Evolutionary conservation across 441 rosid species (phyloP), one percentile per base, ranked within the genome.

Genomic region (Codiaeum variegatum): DNA sequence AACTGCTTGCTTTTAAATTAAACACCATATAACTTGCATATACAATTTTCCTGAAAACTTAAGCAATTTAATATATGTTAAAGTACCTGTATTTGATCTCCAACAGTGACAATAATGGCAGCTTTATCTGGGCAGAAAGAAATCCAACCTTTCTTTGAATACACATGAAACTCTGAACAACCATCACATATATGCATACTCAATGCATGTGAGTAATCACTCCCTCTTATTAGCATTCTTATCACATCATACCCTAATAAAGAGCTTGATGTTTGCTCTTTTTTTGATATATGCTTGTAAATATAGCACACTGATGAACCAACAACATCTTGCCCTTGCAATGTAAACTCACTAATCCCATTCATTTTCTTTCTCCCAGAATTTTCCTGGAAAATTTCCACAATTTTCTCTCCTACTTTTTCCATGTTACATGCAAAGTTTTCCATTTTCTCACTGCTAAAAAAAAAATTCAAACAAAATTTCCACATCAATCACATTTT

Each of bases 81-180:
- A 52, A 11, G 19, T 77, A 86, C 91, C 90, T 79, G 94, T 12
- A 68, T 77, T 79, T 88, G 87, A 79, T 91, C 96, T 5, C 98
- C 97, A 10, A 82, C 68, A 0, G 97, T 93, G 69, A 93, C 71
- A 23, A 93, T 67, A 23, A 91, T 38, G 2, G 98, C 89, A 75
- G 83, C 85, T 40, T 84, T 72, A 15, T 81, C 86, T 0, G 91
- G 97, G 78, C 77, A 73, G 74, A 93, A 93, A 11, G 96, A 85
- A 3, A 86, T 72, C 96, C 96, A 91, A 28, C 91, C 93, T 82
- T 88, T 93, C 83, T 86, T 93, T 67, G 97, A 90, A 80, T 93
- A 93, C 61, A 90, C 89, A 78, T 88, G 96, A 52, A 91, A 91
- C 74, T 88, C 88, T 11, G 92, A 81, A 28, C 81, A 82, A 0